phyloP scores from a whole-genome alignment of 2,329 filamentous ascomycete genomes.

The Penicillium griseofulvum region DNA sequence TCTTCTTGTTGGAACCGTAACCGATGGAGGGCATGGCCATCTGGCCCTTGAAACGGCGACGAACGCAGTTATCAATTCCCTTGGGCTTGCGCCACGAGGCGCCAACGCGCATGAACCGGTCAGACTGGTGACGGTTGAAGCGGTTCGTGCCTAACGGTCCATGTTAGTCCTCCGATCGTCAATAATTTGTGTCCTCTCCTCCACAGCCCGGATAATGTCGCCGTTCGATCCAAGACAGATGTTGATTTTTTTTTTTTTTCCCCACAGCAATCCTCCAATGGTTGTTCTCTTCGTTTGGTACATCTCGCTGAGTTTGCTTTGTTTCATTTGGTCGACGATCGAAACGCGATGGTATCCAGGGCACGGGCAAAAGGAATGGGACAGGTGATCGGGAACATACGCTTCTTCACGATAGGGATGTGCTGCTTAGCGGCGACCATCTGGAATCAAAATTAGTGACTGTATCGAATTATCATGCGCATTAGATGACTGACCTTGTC shows the following conservation, averaged over 20 bases:
- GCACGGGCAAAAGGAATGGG: slow-evolving; percentile 7
- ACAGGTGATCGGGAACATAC: slow-evolving; percentile 61
- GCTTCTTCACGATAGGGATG: slow-evolving; percentile 99
- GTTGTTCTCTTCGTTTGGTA: neutral
- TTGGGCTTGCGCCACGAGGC: slow-evolving; percentile 98
- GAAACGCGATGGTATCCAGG: slow-evolving; percentile 25
- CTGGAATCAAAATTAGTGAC: slow-evolving; percentile 37
- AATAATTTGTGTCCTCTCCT: neutral
- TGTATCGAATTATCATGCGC: slow-evolving; percentile 5
- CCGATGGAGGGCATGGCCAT: slow-evolving; percentile 98
- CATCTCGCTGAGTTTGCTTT: neutral
- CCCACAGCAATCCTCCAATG: neutral
- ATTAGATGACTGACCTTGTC: slow-evolving; percentile 42
- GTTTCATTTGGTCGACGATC: slow-evolving; percentile 12
- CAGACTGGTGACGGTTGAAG: slow-evolving; percentile 97
- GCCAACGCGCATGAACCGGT: slow-evolving; percentile 90
- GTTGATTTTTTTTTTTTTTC: slow-evolving; percentile 3
- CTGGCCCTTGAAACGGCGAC: slow-evolving; percentile 94
- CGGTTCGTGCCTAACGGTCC: slow-evolving; percentile 71
- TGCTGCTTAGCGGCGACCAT: slow-evolving; percentile 99
- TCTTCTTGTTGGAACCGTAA: slow-evolving; percentile 99
- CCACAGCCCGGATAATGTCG: slow-evolving; percentile 5
- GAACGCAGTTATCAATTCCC: slow-evolving; percentile 99
- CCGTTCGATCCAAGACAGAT: slow-evolving; percentile 1
- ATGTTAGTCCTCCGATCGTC: slow-evolving; percentile 41